Evolutionary conservation across 768 basidiomycete species (phyloP).

Genomic region (Leccinum incarnatum): DNA sequence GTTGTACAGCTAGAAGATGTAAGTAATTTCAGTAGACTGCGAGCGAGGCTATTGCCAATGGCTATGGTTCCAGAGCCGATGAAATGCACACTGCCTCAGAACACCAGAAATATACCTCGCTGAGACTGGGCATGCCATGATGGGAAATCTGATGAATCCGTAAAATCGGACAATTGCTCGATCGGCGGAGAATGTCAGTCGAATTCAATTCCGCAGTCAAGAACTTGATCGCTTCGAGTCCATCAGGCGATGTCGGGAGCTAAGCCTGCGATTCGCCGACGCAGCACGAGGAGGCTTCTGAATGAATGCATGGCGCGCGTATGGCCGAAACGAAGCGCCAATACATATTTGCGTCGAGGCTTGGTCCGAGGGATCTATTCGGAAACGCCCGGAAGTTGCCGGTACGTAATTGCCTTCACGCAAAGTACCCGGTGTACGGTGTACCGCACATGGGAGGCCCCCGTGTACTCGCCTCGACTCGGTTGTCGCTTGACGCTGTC

Average conservation of each 20-base stretch:
- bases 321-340: background rate
- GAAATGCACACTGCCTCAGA: background rate
- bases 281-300: background rate
- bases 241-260: background rate
- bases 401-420: background rate
- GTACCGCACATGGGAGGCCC: background rate
- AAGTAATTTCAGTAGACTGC: background rate
- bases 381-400: background rate
- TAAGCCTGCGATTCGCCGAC: background rate
- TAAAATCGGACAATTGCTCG: background rate
- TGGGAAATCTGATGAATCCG: background rate
- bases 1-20: background rate
- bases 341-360: background rate
- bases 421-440: background rate
- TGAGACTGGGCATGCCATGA: background rate
- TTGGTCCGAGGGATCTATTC: background rate
- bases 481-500: background rate
- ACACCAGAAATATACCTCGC: background rate
- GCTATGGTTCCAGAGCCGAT: background rate
- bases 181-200: conserved; percentile 14
- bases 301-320: too few species aligned
- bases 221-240: conserved; percentile 6
- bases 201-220: conserved; percentile 1
- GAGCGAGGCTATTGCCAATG: background rate
- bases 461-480: background rate